Conservation (phyloP, 23 red algal species). For the Pyropia yezoensis region DNA sequence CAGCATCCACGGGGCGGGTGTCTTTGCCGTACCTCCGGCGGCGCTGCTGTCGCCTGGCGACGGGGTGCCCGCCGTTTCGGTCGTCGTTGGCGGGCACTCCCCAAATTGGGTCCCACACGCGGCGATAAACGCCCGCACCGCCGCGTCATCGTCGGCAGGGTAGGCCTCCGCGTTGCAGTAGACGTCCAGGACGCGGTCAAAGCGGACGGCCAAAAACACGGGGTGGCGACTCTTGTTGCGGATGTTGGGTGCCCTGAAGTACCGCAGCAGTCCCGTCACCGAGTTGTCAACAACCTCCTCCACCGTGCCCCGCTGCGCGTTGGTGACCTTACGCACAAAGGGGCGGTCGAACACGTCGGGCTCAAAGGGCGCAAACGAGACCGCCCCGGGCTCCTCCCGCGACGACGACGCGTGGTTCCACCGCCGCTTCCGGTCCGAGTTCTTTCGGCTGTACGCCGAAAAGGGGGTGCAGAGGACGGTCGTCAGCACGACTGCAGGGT, state of each 20-base stretch:
- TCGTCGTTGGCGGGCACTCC: too few species aligned
- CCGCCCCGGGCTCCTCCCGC: background rate
- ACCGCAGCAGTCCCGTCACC: conserved; percentile 59
- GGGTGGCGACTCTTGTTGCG: conserved; percentile 85
- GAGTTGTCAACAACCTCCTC: conserved; percentile 80
- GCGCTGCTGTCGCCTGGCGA: too few species aligned
- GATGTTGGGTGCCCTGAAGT: conserved; percentile 94
- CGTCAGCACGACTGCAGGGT: conserved; percentile 27
- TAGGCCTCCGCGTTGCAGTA: too few species aligned
- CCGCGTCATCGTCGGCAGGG: too few species aligned
- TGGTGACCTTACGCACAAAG: conserved; percentile 75
- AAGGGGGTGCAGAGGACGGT: conserved; percentile 69
- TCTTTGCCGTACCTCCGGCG: too few species aligned
- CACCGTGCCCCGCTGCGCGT: conserved; percentile 48
- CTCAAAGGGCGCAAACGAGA: conserved; percentile 60
- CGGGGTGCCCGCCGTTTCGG: too few species aligned
- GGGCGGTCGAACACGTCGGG: conserved; percentile 60
- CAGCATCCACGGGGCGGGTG: too few species aligned
- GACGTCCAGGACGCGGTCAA: conserved; percentile 66
- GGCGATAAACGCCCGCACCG: too few species aligned
- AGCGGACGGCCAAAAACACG: conserved; percentile 67
- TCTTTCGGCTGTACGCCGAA: conserved; percentile 78
- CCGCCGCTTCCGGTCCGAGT: conserved; percentile 81
- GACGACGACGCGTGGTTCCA: conserved; percentile 22
- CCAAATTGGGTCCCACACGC: too few species aligned